Evolutionary conservation across 2,329 filamentous ascomycete species (phyloP).

Genomic region (Arthrobotrys sinensis): DNA sequence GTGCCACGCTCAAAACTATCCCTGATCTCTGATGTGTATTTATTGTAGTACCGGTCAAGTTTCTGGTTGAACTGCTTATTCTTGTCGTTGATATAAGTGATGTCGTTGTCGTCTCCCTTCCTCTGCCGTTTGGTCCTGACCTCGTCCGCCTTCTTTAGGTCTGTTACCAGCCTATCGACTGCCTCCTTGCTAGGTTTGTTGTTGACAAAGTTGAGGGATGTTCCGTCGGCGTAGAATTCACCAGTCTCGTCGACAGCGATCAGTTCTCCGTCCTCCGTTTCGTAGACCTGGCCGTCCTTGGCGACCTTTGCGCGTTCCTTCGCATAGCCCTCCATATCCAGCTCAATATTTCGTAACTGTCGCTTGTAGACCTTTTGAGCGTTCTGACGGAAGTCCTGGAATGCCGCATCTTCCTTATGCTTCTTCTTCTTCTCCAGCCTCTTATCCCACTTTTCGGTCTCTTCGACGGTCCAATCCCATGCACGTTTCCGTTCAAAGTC

Average conservation of each 20-base stretch:
- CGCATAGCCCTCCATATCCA: conserved; percentile 87
- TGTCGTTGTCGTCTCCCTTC: conserved; percentile 86
- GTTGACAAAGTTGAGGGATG: conserved; percentile 83
- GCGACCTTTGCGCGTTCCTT: conserved; percentile 88
- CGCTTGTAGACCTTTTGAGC: conserved; percentile 94
- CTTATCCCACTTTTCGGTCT: conserved; percentile 94
- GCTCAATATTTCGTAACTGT: conserved; percentile 82
- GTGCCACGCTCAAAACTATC: conserved; percentile 98
- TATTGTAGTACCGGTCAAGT: conserved; percentile 94
- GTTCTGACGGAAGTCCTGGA: conserved; percentile 89
- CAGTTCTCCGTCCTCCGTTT: conserved; percentile 94
- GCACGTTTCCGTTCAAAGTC: conserved; percentile 98
- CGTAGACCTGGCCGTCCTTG: conserved; percentile 89
- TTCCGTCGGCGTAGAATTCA: conserved; percentile 89
- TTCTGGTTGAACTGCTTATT: conserved; percentile 99
- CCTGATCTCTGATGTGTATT: conserved; percentile 96
- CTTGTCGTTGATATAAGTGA: conserved; percentile 99
- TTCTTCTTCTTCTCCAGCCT: conserved; percentile 87
- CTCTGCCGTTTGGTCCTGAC: conserved; percentile 86
- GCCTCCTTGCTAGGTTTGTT: conserved; percentile 90
- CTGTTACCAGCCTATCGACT: conserved; percentile 87
- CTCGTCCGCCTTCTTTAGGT: conserved; percentile 90
- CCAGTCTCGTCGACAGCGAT: conserved; percentile 94
- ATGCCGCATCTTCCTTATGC: conserved; percentile 87
- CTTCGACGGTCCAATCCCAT: conserved; percentile 98